Base-by-base conservation (phyloP, 2,329 filamentous ascomycete species). In the Tolypocladium paradoxum region DNA sequence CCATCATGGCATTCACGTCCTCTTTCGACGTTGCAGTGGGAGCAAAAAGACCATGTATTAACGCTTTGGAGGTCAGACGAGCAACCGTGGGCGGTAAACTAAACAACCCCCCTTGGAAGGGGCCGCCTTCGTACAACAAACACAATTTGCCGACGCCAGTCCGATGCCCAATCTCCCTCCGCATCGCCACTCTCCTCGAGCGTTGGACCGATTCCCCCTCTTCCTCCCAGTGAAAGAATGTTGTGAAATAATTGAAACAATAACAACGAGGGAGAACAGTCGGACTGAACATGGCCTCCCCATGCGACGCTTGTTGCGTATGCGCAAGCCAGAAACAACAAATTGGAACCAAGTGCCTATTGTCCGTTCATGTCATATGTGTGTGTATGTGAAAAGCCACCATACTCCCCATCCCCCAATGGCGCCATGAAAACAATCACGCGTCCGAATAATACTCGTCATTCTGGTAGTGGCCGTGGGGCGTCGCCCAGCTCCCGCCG, bases 391-490 rank as follows among this genome's bases (percentile, higher is more conserved):
- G 22, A 40, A 50, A 54, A 50, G 27, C 27, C 43, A 31, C 27
- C 27, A 20, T 9, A 29, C 24, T 47, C n/a, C 43, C 43, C 27
- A 12, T 14, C 18, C 18, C 40, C 43, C 24, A 46, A 33, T 47
- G 43, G 29, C 27, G 43, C 43, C 43, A 27, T 47, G 16, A 20
- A 33, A 29, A 33, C 43, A 29, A 20, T 73, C 62, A 81, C 55
- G 69, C 73, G 59, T 81, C 78, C 46, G 76, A 77, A 61, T 76
- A 79, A 60, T 79, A 82, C 55, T 79, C 77, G 36, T 82, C 78
- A 48, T 76, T 74, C 58, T 76, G 77, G 47, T 73, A 69, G 49
- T 78, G 74, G 48, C 66, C 67, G 18, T 65, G 67, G 52, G 70
- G 68, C 59, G 63, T 64, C 45, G 73, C 67, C 74, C 76, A 79